Conservation (phyloP, 192 early-diverging fungal genomes). For the Backusella australiensis region DNA sequence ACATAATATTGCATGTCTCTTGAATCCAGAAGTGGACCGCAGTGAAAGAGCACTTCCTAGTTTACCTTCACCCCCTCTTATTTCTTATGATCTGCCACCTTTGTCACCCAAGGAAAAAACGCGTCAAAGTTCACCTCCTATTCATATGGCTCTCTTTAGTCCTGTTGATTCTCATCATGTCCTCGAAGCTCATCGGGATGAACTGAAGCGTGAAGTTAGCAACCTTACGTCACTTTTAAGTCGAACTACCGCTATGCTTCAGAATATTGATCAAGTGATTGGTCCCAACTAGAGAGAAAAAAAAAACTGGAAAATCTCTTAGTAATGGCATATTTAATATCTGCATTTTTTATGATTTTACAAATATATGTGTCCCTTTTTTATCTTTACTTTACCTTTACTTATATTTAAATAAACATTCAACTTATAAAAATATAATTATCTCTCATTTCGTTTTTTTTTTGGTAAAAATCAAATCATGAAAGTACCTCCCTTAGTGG, state of each 20-base stretch:
- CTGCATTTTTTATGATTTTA: neutral
- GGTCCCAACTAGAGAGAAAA: conserved; percentile 3
- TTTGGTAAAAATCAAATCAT: neutral
- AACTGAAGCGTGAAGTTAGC: conserved; percentile 53
- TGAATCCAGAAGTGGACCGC: conserved; percentile 23
- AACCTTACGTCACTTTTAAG: conserved; percentile 48
- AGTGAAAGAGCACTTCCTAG: conserved; percentile 1
- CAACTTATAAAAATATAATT: neutral
- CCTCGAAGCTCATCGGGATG: conserved; percentile 53
- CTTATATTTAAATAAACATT: neutral
- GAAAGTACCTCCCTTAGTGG: neutral
- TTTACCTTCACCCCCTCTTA: conserved; percentile 28
- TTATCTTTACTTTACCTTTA: neutral
- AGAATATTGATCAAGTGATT: conserved; percentile 50
- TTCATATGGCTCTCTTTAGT: neutral
- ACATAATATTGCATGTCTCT: conserved; percentile 21
- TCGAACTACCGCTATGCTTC: conserved; percentile 51
- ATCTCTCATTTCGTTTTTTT: neutral
- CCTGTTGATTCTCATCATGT: conserved; percentile 27
- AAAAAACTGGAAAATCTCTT: neutral
- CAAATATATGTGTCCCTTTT: neutral
- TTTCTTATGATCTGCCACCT: conserved; percentile 30
- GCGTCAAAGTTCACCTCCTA: neutral
- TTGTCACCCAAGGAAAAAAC: neutral
- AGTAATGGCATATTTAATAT: neutral